These are phyloP conservation scores for Saccharum officinarum DNA, from an alignment of 176 grass and related monocot species.

Conservation along the genomic window DNA sequence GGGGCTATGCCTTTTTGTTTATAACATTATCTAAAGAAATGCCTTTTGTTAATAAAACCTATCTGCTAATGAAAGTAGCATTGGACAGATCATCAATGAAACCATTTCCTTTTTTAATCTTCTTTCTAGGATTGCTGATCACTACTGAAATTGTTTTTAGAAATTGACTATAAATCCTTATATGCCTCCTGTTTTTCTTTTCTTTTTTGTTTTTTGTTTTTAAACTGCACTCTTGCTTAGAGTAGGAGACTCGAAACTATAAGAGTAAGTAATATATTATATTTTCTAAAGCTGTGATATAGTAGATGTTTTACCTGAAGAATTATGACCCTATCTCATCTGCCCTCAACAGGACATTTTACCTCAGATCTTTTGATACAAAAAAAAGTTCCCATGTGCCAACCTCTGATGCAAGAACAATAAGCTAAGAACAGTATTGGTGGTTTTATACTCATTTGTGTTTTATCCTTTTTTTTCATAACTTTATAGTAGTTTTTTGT, in stretches of 20 bases:
- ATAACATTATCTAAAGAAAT: background rate
- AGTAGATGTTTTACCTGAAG: background rate
- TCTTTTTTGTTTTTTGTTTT: background rate
- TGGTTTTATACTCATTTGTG: background rate
- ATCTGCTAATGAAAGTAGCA: background rate
- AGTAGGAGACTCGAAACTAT: background rate
- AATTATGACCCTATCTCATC: no score
- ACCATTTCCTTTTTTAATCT: background rate
- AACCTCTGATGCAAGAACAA: background rate
- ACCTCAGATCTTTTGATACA: background rate
- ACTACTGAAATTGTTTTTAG: background rate
- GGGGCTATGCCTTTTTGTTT: background rate
- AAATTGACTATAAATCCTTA: background rate
- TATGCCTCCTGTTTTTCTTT: background rate
- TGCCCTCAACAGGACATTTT: background rate
- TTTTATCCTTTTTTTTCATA: constrained; percentile 7
- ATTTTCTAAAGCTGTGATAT: background rate
- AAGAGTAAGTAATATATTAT: background rate
- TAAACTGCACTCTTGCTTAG: background rate
- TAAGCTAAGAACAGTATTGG: constrained; percentile 7
- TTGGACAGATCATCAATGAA: background rate
- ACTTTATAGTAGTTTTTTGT: background rate
- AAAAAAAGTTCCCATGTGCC: background rate
- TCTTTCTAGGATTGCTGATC: background rate
- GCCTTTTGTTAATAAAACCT: background rate